Base-by-base conservation (phyloP, 2,329 filamentous ascomycete species). In the Calcarisporium arbuscula region DNA sequence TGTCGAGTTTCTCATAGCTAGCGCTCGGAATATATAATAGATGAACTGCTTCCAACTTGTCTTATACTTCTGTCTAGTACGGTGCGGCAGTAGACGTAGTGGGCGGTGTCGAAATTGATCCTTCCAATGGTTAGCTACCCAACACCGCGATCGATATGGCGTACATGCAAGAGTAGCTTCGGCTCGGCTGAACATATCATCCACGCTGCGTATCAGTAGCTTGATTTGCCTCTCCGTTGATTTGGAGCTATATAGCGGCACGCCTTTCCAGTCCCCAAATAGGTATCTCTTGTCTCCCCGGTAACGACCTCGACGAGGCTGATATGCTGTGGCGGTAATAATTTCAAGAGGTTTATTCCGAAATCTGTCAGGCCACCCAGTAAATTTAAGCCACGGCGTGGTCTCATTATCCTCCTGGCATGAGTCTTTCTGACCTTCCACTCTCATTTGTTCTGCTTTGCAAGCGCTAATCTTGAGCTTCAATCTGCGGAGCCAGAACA, bases 371-470 rank as follows among this genome's bases (percentile, higher is more conserved):
- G 35, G 17, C n/a, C 35, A 38, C 5, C 30, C 8, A 11, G 30
- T 28, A 19, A 33, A 25, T 33, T 14, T 18, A n/a, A 33, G 35
- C 30, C 35, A 38, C 9, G 30, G 30, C n/a, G 30, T 33, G 18
- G 30, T 38, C 18, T 38, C 35, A 16, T 27, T 38, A 19, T 38
- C 21, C 19, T 38, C 25, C 19, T 28, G 8, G 19, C 30, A 32
- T 20, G 19, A 32, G 20, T 32, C 16, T 19, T 19, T 19, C 17
- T 30, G 29, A 19, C 29, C 15, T 19, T 30, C 29, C 5, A 19
- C 29, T 8, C 29, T 30, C 29, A 22, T 5, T 28, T n/a, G n/a
- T 34, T 17, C n/a, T 19, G 21, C 17, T 34, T 34, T 28, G 32
- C 32, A 30, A 21, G 14, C 14, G 22, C 27, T 20, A 29, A 17